A percentile compares a stretch with the other conserved stretches of the same genome.
Conservation (phyloP, 2,329 filamentous ascomycete species). For the Colletotrichum sp. region DNA sequence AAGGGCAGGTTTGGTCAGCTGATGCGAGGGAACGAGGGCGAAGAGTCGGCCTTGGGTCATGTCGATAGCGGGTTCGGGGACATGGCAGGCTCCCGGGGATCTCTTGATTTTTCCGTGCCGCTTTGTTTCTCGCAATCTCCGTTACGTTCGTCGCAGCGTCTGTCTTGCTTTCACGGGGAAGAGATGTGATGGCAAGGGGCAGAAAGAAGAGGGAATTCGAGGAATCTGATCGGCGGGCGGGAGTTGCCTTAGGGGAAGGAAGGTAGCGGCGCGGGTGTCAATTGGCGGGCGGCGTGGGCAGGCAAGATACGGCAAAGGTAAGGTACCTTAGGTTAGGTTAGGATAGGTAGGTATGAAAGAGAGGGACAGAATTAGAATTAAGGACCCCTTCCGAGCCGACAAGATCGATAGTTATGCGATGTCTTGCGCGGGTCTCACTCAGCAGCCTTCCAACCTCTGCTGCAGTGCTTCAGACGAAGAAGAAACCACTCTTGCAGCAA, state of each 20-base stretch:
- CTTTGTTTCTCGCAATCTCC: background rate
- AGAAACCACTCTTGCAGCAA: slow-evolving; percentile 2
- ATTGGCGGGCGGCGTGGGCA: background rate
- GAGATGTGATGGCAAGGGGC: background rate
- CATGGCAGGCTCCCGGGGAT: slow-evolving; percentile 7
- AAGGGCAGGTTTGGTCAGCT: background rate
- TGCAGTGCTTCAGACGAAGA: slow-evolving; percentile 2
- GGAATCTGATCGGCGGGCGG: slow-evolving; percentile 10
- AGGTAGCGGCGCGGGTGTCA: background rate
- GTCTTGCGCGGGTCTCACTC: slow-evolving; percentile 17
- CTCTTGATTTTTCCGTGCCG: background rate
- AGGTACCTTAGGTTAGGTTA: background rate
- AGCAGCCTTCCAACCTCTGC: background rate
- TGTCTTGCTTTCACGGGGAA: background rate
- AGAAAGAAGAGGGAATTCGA: background rate
- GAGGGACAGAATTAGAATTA: background rate
- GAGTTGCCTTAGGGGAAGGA: background rate
- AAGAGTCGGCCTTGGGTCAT: slow-evolving; percentile 8
- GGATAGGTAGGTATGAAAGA: background rate
- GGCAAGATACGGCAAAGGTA: background rate
- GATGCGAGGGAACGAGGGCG: background rate
- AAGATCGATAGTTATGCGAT: background rate
- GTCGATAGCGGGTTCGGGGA: background rate
- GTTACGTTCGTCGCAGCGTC: slow-evolving; percentile 8
- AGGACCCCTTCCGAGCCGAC: background rate